phyloP scores from a whole-genome alignment of 768 basidiomycete genomes.

The Tylopilus subfusipes region DNA sequence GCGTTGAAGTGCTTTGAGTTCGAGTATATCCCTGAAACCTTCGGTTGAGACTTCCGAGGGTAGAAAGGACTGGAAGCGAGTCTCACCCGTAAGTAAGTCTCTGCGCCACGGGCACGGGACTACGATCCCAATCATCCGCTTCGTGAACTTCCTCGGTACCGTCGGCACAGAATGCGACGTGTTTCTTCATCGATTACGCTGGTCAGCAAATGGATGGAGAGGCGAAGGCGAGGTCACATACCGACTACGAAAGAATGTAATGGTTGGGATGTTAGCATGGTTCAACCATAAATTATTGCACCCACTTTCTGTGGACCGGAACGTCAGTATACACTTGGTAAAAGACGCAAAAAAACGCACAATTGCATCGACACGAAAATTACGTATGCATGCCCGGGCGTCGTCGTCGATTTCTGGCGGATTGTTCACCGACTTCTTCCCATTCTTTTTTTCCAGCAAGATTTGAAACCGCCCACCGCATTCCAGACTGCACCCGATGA shows the following conservation, averaged over 20 bases:
- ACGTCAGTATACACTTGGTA: neutral
- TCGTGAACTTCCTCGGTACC: constrained; percentile 55
- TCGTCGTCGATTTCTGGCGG: constrained; percentile 14
- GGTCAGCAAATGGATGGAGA: neutral
- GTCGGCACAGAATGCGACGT: constrained; percentile 58
- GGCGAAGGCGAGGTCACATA: neutral
- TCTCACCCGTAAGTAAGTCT: constrained; percentile 68
- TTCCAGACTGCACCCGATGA: constrained; percentile 2
- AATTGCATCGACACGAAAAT: constrained; percentile 22
- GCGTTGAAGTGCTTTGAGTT: constrained; percentile 66
- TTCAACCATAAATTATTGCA: neutral
- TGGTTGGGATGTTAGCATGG: neutral
- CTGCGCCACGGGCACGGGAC: constrained; percentile 61
- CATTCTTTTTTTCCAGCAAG: constrained; percentile 16
- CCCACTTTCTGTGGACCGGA: constrained; percentile 16
- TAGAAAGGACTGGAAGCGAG: neutral
- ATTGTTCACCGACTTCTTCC: constrained; percentile 3
- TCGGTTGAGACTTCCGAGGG: neutral
- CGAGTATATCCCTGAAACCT: constrained; percentile 52
- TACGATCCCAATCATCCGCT: constrained; percentile 80
- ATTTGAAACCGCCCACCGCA: constrained; percentile 26
- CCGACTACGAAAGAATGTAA: constrained; percentile 5
- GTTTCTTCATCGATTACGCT: constrained; percentile 35
- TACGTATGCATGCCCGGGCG: constrained; percentile 21
- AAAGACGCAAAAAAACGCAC: constrained; percentile 8